Percentiles rank a stretch among this genome's conserved stretches.
Conservation (phyloP, 495 filamentous ascomycete genomes). For the Aspergillus campestris region DNA sequence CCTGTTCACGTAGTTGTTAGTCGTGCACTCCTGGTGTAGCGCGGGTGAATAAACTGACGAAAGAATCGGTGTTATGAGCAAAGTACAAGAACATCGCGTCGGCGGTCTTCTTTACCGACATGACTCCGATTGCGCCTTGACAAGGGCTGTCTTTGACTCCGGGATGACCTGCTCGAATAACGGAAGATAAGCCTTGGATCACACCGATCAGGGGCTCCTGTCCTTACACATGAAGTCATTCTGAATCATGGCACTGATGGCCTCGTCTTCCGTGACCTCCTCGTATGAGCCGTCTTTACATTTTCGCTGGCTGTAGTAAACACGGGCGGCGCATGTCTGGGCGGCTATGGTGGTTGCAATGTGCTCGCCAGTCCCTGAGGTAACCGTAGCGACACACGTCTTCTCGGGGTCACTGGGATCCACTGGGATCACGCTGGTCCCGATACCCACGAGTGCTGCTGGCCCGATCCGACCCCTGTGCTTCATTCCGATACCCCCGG, state of each 20-base stretch:
- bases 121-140: slow-evolving; percentile 69
- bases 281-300: slow-evolving; percentile 50
- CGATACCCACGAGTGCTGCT: slow-evolving; percentile 84
- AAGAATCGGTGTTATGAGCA: slow-evolving; percentile 88
- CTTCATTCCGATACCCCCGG: slow-evolving; percentile 99
- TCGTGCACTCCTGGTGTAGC: neutral
- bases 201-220: neutral
- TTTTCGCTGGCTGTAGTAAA: slow-evolving; percentile 59
- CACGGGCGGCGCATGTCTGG: slow-evolving; percentile 62
- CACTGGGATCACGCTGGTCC: slow-evolving; percentile 73
- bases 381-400: slow-evolving; percentile 65
- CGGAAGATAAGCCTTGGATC: neutral
- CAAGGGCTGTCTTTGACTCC: slow-evolving; percentile 64
- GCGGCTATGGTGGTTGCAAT: slow-evolving; percentile 90
- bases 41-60: slow-evolving; percentile 36
- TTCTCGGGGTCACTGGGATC: slow-evolving; percentile 51
- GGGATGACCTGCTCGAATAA: slow-evolving; percentile 47
- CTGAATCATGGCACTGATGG: slow-evolving; percentile 61
- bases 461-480: slow-evolving; percentile 84
- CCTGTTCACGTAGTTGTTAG: slow-evolving; percentile 34
- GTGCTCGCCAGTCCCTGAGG: slow-evolving; percentile 92
- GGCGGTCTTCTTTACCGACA: slow-evolving; percentile 70
- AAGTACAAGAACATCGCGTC: slow-evolving; percentile 72
- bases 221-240: slow-evolving; percentile 66
- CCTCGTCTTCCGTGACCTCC: slow-evolving; percentile 59